Percentiles rank a stretch among this genome's conserved stretches.
phyloP scores from a whole-genome alignment of 768 basidiomycete species.

The Gymnopilus junonius region DNA sequence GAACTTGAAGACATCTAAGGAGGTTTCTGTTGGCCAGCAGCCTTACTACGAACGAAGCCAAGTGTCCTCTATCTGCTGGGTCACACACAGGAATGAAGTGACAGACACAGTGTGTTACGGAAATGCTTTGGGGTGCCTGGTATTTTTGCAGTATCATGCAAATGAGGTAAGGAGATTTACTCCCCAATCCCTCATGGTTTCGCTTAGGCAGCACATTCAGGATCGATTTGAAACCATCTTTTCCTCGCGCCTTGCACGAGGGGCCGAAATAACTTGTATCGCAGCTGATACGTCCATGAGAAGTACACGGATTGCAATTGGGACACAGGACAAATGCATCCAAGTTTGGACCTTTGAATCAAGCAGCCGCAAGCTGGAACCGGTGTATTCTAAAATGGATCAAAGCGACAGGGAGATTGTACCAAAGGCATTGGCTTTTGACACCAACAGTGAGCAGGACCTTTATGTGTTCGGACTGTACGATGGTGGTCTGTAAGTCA shows the following conservation, averaged over 20 bases:
- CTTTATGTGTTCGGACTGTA: conserved; percentile 9
- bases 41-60: too few species aligned
- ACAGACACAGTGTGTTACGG: conserved; percentile 17
- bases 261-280: conserved; percentile 9
- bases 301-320: neutral
- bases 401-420: neutral
- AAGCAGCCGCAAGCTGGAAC: neutral
- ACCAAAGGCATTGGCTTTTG: neutral
- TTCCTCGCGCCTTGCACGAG: conserved; percentile 5
- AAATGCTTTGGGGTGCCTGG: conserved; percentile 12
- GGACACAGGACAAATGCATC: neutral
- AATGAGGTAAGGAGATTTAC: conserved; percentile 5
- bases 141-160: conserved; percentile 11
- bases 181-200: too few species aligned
- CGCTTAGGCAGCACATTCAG: neutral
- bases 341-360: neutral
- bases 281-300: neutral
- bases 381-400: neutral
- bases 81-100: conserved; percentile 11
- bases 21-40: too few species aligned
- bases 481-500: conserved; percentile 11
- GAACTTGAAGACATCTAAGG: too few species aligned
- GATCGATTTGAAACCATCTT: conserved; percentile 7
- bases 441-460: conserved; percentile 3
- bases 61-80: conserved; percentile 16